Evolutionary conservation across 106 monocot genomes (phyloP), one percentile per base, ranked within the genome.

Genomic region (Acorus calamus): DNA sequence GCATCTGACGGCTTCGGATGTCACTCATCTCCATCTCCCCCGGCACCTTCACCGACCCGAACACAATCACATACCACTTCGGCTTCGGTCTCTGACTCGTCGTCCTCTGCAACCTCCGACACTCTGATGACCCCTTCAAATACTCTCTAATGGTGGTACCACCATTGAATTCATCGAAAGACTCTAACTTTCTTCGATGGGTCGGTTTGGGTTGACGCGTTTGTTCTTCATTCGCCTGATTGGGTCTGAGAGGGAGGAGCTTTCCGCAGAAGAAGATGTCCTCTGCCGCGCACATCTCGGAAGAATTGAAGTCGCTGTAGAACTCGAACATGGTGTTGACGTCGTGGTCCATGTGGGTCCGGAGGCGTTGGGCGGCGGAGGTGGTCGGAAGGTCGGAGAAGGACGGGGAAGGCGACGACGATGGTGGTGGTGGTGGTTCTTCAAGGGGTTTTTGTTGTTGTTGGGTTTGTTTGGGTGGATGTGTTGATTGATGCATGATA

Each of bases 21-120:
- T 58, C 11, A 41, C 58, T 69, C 59, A 69, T 43, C 51, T 60
- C 69, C 69, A 69, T 69, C 42, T 41, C 11, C 42, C 59, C 59
- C 51, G 69, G 59, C 11, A 55, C 59, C 43, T 8, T 6, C 41
- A 49, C 59, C 50, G 69, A 47, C 58, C 59, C 59, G 50, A 69
- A 69, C 8, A 4, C 59, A 51, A 69, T 45, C 7, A 59, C 42
- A 44, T 49, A 59, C 69, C 69, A 69, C 47, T 42, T 68, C 41
- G 58, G 58, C 59, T 44, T 44, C 59, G 50, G 9, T 11, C 7
- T 59, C 13, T 5, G 41, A 42, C 2, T n/a, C 42, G 11, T 12
- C 2, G 14, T 61, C 8, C 8, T 14, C 14, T 52, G 9, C 49
- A 42, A 41, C 14, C 41, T 10, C 42, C 66, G 61, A 46, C 11